phyloP scores from a whole-genome alignment of 148 eudicot genomes.

The Diospyros lotus region DNA sequence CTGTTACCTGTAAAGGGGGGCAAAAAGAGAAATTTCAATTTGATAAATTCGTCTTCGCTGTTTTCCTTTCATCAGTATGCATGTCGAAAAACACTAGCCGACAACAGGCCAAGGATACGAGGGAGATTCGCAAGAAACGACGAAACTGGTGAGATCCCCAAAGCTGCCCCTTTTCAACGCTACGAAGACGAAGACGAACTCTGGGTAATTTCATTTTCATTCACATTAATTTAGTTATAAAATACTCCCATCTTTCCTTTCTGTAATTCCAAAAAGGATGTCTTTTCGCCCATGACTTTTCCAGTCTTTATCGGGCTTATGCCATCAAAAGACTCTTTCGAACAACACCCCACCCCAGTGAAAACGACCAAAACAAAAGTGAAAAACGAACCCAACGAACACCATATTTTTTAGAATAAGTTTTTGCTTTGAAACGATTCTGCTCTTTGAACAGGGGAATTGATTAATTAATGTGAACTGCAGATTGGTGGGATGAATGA shows the following conservation, averaged over 20 bases:
- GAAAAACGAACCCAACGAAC: too few relatives aligned
- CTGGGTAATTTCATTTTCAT: constrained; percentile 40
- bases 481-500: constrained; percentile 55
- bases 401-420: too few relatives aligned
- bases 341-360: background rate
- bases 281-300: too few relatives aligned
- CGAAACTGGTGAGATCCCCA: constrained; percentile 62
- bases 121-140: constrained; percentile 97
- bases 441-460: too few relatives aligned
- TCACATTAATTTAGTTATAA: background rate
- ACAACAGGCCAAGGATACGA: constrained; percentile 84
- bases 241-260: background rate
- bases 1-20: too few relatives aligned
- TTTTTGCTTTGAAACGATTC: too few relatives aligned
- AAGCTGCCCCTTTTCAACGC: constrained; percentile 38
- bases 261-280: too few relatives aligned
- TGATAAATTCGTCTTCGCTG: background rate
- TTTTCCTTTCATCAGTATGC: constrained; percentile 50
- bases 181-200: constrained; percentile 66
- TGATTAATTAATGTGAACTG: background rate
- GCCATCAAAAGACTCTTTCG: too few relatives aligned
- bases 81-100: constrained; percentile 94
- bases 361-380: background rate
- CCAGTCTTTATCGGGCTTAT: too few relatives aligned
- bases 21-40: background rate